Percentiles rank a stretch among this genome's conserved stretches.
phyloP scores from a whole-genome alignment of 176 grass and related monocot species.

The Aegilops longissima region DNA sequence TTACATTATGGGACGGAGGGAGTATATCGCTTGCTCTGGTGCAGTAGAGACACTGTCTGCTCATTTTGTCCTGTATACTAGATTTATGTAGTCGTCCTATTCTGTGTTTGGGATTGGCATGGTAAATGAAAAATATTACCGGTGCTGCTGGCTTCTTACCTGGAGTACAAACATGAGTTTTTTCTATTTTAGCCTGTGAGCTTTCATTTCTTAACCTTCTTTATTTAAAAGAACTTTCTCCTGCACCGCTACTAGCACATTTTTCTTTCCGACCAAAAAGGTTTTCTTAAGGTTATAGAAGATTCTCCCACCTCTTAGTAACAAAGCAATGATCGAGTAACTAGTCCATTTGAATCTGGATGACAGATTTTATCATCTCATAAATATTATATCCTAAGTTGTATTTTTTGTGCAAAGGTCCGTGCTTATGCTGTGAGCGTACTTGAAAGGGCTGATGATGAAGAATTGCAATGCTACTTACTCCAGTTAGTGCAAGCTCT shows the following conservation, averaged over 20 bases:
- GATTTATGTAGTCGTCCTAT: not conserved
- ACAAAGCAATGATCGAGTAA: not conserved
- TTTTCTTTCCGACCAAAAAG: not conserved
- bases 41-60: not conserved
- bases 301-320: not conserved
- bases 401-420: constrained; percentile 53
- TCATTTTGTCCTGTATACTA: not conserved
- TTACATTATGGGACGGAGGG: too few relatives aligned
- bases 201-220: not conserved
- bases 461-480: constrained; percentile 97
- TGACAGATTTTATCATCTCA: constrained; percentile 19
- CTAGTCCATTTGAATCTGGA: not conserved
- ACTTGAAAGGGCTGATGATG: constrained; percentile 94
- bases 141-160: not conserved
- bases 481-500: constrained; percentile 97
- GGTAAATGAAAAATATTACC: not conserved
- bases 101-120: not conserved
- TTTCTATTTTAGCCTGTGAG: not conserved
- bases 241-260: not conserved
- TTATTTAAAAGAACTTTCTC: not conserved
- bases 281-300: constrained; percentile 3
- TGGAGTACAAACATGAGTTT: not conserved
- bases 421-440: constrained; percentile 92
- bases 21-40: not conserved
- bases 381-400: not conserved